Evolutionary conservation across 2,329 filamentous ascomycete genomes (phyloP).

Genomic region (Pseudonectria buxi): DNA sequence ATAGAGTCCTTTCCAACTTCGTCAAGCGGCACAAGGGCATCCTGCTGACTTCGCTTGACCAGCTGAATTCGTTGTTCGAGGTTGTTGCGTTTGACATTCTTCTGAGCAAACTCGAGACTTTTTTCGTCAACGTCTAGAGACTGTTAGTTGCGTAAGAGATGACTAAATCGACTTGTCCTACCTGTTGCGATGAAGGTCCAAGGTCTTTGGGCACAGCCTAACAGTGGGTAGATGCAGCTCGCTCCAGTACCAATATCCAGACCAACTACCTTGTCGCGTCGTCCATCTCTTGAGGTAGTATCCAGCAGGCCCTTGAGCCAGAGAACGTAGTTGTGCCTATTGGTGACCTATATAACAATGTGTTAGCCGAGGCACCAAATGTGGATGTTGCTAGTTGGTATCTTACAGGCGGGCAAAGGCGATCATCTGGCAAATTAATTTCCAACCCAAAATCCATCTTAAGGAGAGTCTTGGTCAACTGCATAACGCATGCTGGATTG

Average conservation of each 20-base stretch:
- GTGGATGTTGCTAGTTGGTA: too few species aligned
- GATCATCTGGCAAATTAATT: constrained; percentile 65
- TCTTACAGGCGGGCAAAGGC: constrained; percentile 77
- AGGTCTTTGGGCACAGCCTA: constrained; percentile 63
- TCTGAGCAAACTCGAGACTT: constrained; percentile 58
- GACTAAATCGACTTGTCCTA: constrained; percentile 9
- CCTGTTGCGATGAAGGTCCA: constrained; percentile 70
- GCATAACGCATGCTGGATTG: constrained; percentile 69
- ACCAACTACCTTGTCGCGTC: constrained; percentile 52
- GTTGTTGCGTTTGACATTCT: constrained; percentile 62
- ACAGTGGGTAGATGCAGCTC: constrained; percentile 82
- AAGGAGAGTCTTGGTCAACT: constrained; percentile 73
- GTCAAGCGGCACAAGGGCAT: constrained; percentile 57
- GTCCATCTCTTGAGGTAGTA: constrained; percentile 50
- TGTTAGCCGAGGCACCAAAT: not conserved
- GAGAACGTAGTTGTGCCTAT: constrained; percentile 79
- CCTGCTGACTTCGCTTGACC: constrained; percentile 43
- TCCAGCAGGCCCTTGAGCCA: constrained; percentile 83
- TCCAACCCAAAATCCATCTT: constrained; percentile 66
- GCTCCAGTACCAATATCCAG: constrained; percentile 87
- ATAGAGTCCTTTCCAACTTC: constrained; percentile 44
- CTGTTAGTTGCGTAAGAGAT: not conserved
- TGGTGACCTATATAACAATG: constrained; percentile 39
- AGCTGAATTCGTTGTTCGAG: constrained; percentile 60
- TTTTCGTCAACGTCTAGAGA: constrained; percentile 63